Evolutionary conservation across 1,139 yeast genomes (phyloP), one percentile per base, ranked within the genome.

Genomic region (Petasospora rhodanensis): DNA sequence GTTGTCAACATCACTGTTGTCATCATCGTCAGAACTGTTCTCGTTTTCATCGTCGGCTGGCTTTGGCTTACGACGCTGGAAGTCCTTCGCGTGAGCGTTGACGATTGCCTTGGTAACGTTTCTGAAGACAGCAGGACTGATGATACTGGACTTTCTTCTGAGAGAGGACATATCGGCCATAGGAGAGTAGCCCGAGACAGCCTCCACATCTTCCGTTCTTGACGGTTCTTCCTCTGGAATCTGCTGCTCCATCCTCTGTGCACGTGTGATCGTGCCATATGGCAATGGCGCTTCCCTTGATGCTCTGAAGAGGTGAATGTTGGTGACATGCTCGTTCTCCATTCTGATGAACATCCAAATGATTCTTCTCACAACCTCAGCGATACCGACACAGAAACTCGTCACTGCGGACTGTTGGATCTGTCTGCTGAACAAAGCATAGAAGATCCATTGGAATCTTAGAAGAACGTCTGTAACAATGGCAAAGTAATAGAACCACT

Each of bases 261-360:
- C 22, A 14, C 49, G 45, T 9, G 44, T 33, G 3, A 65, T 52
- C 0, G 75, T 60, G 1, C 78, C 71, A 47, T 86, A 89, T 0
- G 98, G 98, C 35, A 91, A 62, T 5, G 93, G 85, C 5, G 86
- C 65, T 43, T 89, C 96, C 41, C 91, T 75, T 5, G 93, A 80
- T 0, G 96, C 96, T 45, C 95, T 70, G 57, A 80, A 84, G 29
- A 85, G 63, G 34, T 74, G 76, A 10, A 87, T 95, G 55, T 91
- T 91, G 2, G 96, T 80, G 28, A 87, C 78, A 59, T 93, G 98
- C 59, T 91, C 97, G 58, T 91, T 91, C 52, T 91, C 98, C 71
- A 91, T 83, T 62, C 98, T 78, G 63, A 91, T 81, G 37, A 83
- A 73, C 7, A 83, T 69, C 98, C 99, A 91, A 14, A 89, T 63